Evolutionary conservation across 257 asterid genomes (phyloP).

Genomic region (Solanum piurae): DNA sequence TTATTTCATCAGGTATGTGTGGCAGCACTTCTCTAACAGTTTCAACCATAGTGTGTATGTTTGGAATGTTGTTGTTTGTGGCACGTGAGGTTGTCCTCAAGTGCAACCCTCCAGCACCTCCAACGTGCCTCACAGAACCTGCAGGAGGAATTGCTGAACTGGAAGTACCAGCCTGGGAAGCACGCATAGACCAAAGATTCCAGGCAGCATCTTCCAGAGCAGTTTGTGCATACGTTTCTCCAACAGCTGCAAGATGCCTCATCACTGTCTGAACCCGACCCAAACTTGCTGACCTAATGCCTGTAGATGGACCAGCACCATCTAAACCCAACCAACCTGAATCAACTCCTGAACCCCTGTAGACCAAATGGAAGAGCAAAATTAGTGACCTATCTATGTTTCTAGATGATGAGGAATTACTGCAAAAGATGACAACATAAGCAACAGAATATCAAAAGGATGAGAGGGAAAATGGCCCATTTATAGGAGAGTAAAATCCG

Average conservation of each 20-base stretch:
- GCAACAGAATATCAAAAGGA: background rate
- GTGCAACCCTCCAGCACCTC: slow-evolving; percentile 35
- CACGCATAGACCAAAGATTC: slow-evolving; percentile 55
- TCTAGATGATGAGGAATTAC: background rate
- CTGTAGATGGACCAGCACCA: slow-evolving; percentile 39
- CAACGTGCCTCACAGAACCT: slow-evolving; percentile 25
- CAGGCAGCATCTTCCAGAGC: slow-evolving; percentile 67
- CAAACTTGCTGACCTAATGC: slow-evolving; percentile 31
- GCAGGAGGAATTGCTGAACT: slow-evolving; percentile 30
- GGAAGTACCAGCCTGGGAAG: slow-evolving; percentile 70
- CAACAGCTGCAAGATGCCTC: slow-evolving; percentile 90
- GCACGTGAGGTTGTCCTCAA: slow-evolving; percentile 32
- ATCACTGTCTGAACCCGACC: slow-evolving; percentile 82
- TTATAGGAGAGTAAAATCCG: background rate
- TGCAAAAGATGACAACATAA: background rate
- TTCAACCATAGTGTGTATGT: slow-evolving; percentile 59
- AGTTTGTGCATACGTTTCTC: slow-evolving; percentile 73
- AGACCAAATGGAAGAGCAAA: background rate
- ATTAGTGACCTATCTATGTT: background rate
- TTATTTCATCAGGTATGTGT: slow-evolving; percentile 63
- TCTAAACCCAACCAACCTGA: slow-evolving; percentile 64
- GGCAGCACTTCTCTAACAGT: slow-evolving; percentile 80
- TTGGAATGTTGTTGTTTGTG: slow-evolving; percentile 36
- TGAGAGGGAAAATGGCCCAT: background rate
- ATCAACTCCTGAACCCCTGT: slow-evolving; percentile 50